Conservation (phyloP, 805 yeast genomes). For the Debaryomyces prosopidis region DNA sequence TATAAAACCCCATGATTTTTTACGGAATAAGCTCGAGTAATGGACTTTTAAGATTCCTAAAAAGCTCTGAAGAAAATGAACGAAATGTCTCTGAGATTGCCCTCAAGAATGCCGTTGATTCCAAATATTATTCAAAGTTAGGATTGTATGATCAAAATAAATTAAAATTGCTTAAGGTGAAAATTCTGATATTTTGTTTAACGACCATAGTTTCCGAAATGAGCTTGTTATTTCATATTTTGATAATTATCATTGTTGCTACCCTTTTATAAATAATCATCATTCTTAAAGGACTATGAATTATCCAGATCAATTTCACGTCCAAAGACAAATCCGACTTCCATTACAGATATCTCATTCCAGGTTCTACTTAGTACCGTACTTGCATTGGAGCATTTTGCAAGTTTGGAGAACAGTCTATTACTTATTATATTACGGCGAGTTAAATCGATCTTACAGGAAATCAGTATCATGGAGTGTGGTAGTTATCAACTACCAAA, state of each 20-base stretch:
- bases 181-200: conserved; percentile 1
- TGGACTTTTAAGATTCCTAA: conserved; percentile 7
- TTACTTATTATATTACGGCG: conserved; percentile 54
- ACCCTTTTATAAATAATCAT: conserved; percentile 60
- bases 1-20: conserved; percentile 3
- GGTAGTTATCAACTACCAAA: conserved; percentile 58
- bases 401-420: conserved; percentile 52
- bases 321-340: conserved; percentile 8
- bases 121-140: neutral
- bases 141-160: neutral
- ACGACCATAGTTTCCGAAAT: conserved; percentile 8
- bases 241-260: conserved; percentile 58
- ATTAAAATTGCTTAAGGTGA: neutral
- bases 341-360: conserved; percentile 30
- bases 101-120: neutral
- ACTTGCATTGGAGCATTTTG: conserved; percentile 74
- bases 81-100: neutral
- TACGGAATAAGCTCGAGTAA: conserved; percentile 10
- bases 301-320: conserved; percentile 39
- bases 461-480: conserved; percentile 53
- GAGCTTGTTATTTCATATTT: conserved; percentile 53
- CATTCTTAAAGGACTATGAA: conserved; percentile 50
- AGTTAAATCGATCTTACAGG: conserved; percentile 44
- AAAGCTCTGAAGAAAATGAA: neutral
- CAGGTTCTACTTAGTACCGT: conserved; percentile 56